A percentile compares a stretch with the other conserved stretches of the same genome.
Evolutionary conservation across 805 yeast genomes (phyloP).

Genomic region (Wickerhamiella musiphila): DNA sequence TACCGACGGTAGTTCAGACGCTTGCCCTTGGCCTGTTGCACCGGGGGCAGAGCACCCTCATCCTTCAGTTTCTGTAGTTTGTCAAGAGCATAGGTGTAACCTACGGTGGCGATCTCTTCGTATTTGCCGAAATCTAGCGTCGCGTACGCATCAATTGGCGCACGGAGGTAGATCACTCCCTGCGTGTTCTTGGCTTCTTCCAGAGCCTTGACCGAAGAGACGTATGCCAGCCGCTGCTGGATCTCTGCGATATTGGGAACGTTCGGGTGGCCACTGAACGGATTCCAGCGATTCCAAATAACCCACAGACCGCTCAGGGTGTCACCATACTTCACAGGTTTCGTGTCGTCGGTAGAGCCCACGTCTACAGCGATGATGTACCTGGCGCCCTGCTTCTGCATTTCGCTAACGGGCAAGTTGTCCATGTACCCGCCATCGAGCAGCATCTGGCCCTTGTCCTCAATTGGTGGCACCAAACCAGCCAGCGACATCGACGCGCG

Average conservation of each 20-base stretch:
- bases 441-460: slow-evolving; percentile 81
- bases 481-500: slow-evolving; percentile 96
- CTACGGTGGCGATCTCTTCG: slow-evolving; percentile 74
- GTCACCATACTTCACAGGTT: slow-evolving; percentile 84
- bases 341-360: slow-evolving; percentile 83
- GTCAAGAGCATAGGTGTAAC: slow-evolving; percentile 52
- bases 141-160: slow-evolving; percentile 84
- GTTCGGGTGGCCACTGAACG: slow-evolving; percentile 71
- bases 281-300: slow-evolving; percentile 68
- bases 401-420: slow-evolving; percentile 79
- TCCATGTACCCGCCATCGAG: slow-evolving; percentile 94
- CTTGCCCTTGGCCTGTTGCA: neutral
- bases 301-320: slow-evolving; percentile 89
- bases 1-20: no score
- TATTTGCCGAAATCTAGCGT: slow-evolving; percentile 86
- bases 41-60: neutral
- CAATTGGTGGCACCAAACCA: slow-evolving; percentile 69
- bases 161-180: slow-evolving; percentile 76
- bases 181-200: slow-evolving; percentile 72
- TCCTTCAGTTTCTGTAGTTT: slow-evolving; percentile 27
- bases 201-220: slow-evolving; percentile 83
- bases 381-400: slow-evolving; percentile 73
- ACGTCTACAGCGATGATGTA: slow-evolving; percentile 87
- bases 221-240: slow-evolving; percentile 84
- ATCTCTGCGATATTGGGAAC: slow-evolving; percentile 92